Percentiles rank a stretch among this genome's conserved stretches.
Evolutionary conservation across 306 rosid genomes (phyloP).

Genomic region (Acacia crassicarpa): DNA sequence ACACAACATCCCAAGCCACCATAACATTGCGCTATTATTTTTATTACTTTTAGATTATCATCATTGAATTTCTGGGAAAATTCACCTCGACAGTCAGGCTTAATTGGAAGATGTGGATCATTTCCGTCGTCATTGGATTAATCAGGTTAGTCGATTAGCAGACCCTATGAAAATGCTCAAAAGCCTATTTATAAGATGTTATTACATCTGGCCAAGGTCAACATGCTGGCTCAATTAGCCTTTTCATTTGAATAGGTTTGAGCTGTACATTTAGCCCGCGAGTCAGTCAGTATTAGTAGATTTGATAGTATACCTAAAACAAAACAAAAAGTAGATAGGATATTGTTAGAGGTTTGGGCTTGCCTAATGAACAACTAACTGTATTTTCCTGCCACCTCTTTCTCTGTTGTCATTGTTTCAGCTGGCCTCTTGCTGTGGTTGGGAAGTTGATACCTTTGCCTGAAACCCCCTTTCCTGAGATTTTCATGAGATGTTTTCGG

Average conservation of each 20-base stretch:
- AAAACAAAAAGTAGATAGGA: background rate
- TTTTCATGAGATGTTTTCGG: background rate
- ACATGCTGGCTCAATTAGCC: background rate
- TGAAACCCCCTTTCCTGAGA: constrained; percentile 23
- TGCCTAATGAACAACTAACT: background rate
- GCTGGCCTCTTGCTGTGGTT: constrained; percentile 90
- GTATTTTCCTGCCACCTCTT: background rate
- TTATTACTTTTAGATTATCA: constrained; percentile 48
- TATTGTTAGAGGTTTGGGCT: background rate
- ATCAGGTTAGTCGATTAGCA: constrained; percentile 53
- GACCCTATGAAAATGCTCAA: background rate
- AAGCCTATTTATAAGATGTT: background rate
- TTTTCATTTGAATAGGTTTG: background rate
- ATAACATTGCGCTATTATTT: background rate
- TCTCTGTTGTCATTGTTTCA: constrained; percentile 21
- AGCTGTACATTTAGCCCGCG: background rate
- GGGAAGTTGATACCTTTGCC: constrained; percentile 85
- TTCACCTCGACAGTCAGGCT: constrained; percentile 68
- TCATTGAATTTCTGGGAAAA: constrained; percentile 79
- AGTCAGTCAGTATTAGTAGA: too few species aligned
- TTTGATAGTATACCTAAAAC: too few species aligned
- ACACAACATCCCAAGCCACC: background rate
- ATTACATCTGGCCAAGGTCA: background rate
- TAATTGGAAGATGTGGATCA: constrained; percentile 76
- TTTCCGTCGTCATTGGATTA: constrained; percentile 64